Evolutionary conservation across 345 rosid genomes (phyloP), one percentile per base, ranked within the genome.

Genomic region (Moricandia moricandioides): DNA sequence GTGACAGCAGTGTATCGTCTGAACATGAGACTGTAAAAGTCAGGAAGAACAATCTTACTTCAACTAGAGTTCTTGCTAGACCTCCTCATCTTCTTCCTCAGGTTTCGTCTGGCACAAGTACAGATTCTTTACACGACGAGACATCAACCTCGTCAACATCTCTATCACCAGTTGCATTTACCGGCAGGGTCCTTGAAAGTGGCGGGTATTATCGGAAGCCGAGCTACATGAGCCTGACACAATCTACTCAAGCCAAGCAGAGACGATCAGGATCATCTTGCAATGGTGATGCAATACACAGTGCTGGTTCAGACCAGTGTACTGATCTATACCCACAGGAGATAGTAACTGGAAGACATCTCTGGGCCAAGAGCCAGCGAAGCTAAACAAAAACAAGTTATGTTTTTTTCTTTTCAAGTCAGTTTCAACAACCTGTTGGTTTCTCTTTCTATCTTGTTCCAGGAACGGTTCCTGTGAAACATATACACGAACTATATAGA

Each of bases 141-240:
- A 72, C 84, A 8, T 89, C 93, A 24, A 84, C 85, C 9, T 85
- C 91, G 11, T 86, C 94, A 0, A 71, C 87, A 73, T 85, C 89
- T 43, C 68, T 78, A 2, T 90, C 97, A 35, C 83, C 83, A 67
- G 71, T 76, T 40, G 69, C 83, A 63, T 54, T 79, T 30, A 75
- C 85, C 0, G 24, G 81, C 60, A 83, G 79, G 51, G 58, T 67
- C 13, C 79, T 74, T 26, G 80, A 49, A 27, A 82, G 81, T 54
- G 91, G 86, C 13, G 83, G 84, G 29, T 63, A 73, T 30, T 59
- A 74, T 59, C 74, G 73, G n/a, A 89, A 90, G 67, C 97, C 97
- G 2, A 80, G 91, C 81, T 95, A 83, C 81, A 88, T 95, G 98
- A 88, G 78, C 63, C 85, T 85, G 63, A 95, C 99, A 0, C 85